Conservation (phyloP, 148 eudicot species). For the Rhododendron griersonianum region DNA sequence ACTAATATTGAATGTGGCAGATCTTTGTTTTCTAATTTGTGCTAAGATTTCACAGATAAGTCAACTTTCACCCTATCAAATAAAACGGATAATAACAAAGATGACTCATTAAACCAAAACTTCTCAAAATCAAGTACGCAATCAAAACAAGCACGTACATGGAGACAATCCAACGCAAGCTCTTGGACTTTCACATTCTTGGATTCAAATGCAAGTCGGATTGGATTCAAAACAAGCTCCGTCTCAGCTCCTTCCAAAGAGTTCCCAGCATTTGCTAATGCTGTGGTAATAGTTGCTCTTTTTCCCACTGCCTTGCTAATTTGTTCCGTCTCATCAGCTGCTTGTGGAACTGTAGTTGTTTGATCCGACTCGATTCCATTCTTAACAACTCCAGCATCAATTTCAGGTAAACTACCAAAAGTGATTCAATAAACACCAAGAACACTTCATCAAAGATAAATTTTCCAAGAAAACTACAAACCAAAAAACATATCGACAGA, state of each 20-base stretch:
- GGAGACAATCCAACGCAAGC: constrained; percentile 95
- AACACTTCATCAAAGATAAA: constrained; percentile 2
- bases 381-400: constrained; percentile 40
- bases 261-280: constrained; percentile 77
- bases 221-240: constrained; percentile 84
- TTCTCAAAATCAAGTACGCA: background rate
- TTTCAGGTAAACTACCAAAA: constrained; percentile 32
- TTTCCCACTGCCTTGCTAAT: constrained; percentile 24
- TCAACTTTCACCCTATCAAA: constrained; percentile 1
- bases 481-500: constrained; percentile 8
- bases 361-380: constrained; percentile 38
- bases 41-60: background rate
- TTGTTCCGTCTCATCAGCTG: constrained; percentile 33
- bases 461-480: constrained; percentile 2
- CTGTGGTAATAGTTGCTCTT: constrained; percentile 48
- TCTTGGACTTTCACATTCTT: constrained; percentile 75
- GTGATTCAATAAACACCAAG: constrained; percentile 12
- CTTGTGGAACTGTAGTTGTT: constrained; percentile 25
- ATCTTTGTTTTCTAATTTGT: background rate
- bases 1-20: background rate
- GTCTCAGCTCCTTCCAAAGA: constrained; percentile 77
- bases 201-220: constrained; percentile 92
- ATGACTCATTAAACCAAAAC: background rate
- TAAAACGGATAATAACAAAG: background rate
- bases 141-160: constrained; percentile 52